Evolutionary conservation across 257 asterid species (phyloP).

Genomic region (Agastache rugosa): DNA sequence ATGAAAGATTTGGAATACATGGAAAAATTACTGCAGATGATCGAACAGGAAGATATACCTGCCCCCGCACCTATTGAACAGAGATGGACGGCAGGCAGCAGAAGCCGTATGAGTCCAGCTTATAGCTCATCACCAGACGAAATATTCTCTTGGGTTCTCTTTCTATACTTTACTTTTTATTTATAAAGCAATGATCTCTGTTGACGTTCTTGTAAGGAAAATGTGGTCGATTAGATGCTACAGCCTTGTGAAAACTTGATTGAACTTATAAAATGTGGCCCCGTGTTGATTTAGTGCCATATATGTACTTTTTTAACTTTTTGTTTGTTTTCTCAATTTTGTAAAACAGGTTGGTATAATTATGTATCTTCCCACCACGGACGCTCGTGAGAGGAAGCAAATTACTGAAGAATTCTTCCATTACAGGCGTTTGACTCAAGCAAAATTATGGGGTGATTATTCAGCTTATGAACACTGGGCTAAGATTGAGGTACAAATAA

Average conservation of each 20-base stretch:
- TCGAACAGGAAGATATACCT: conserved; percentile 77
- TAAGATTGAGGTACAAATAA: conserved; percentile 80
- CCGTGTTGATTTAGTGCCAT: neutral
- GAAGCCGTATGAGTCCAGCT: conserved; percentile 95
- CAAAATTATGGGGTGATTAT: conserved; percentile 74
- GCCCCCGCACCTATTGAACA: conserved; percentile 99
- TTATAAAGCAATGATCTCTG: neutral
- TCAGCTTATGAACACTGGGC: conserved; percentile 98
- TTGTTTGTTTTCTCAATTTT: conserved; percentile 17
- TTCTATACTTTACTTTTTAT: conserved; percentile 20
- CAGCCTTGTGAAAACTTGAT: neutral
- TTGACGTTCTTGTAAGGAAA: neutral
- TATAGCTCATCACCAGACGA: conserved; percentile 74
- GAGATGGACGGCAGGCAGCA: conserved; percentile 93
- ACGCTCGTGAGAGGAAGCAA: conserved; percentile 81
- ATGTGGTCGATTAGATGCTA: neutral
- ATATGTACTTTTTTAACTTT: neutral
- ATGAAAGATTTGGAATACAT: conserved; percentile 88
- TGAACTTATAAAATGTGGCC: neutral
- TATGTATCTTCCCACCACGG: conserved; percentile 95
- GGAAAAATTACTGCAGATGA: conserved; percentile 71
- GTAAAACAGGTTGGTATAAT: conserved; percentile 85
- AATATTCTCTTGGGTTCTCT: conserved; percentile 88
- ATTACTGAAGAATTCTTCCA: conserved; percentile 92
- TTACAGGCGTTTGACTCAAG: conserved; percentile 74